phyloP scores from a whole-genome alignment of 768 basidiomycete genomes.

The Suillus hirtellus region DNA sequence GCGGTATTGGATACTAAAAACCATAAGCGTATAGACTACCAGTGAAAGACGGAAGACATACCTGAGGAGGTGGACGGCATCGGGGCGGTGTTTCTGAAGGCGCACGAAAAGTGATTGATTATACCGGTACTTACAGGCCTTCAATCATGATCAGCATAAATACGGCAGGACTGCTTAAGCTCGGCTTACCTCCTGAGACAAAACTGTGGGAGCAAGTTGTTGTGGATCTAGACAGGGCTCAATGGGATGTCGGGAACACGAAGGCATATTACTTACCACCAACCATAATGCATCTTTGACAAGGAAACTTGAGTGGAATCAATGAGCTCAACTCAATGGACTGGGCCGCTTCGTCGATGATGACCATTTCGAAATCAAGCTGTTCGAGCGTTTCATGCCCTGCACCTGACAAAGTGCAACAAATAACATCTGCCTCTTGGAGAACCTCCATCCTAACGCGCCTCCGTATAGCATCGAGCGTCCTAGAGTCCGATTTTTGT shows the following conservation, averaged over 20 bases:
- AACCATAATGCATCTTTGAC: slow-evolving; percentile 86
- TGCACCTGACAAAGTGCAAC: slow-evolving; percentile 89
- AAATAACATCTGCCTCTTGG: slow-evolving; percentile 89
- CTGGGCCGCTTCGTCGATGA: slow-evolving; percentile 98
- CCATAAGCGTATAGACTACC: slow-evolving; percentile 3
- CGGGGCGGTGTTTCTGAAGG: slow-evolving; percentile 73
- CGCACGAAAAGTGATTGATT: slow-evolving; percentile 94
- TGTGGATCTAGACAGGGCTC: slow-evolving; percentile 59
- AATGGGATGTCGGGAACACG: slow-evolving; percentile 1
- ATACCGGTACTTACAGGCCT: slow-evolving; percentile 75
- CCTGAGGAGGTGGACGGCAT: slow-evolving; percentile 92
- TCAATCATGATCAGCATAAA: slow-evolving; percentile 7
- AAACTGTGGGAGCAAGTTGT: slow-evolving; percentile 93
- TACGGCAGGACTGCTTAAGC: slow-evolving; percentile 30
- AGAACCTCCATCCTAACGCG: slow-evolving; percentile 76
- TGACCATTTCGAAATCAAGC: slow-evolving; percentile 90
- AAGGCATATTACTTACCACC: slow-evolving; percentile 54
- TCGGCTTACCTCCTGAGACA: slow-evolving; percentile 54
- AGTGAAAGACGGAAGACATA: slow-evolving; percentile 27
- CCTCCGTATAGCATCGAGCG: slow-evolving; percentile 79
- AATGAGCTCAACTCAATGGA: slow-evolving; percentile 93
- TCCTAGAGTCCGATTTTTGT: slow-evolving; percentile 75
- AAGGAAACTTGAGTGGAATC: slow-evolving; percentile 90
- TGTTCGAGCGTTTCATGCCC: slow-evolving; percentile 85
- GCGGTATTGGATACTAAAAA: slow-evolving; percentile 90